Evolutionary conservation across 306 rosid genomes (phyloP).

Genomic region (Castanospermum australe): DNA sequence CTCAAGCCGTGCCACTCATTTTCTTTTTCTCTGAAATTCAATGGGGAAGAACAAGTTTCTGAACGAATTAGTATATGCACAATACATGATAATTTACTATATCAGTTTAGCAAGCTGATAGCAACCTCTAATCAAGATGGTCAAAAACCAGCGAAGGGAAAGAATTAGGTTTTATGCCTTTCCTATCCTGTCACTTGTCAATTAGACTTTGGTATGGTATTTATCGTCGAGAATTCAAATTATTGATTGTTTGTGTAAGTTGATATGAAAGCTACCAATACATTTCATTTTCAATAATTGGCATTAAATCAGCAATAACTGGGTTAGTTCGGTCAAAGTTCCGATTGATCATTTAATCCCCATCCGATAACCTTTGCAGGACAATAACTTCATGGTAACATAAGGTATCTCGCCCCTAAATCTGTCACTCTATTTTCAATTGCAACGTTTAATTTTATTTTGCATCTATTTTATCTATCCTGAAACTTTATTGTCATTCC

Average conservation of each 20-base stretch:
- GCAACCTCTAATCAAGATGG: background rate
- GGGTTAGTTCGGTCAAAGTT: background rate
- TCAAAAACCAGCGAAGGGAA: conserved; percentile 3
- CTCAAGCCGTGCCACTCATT: background rate
- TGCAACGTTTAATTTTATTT: no score
- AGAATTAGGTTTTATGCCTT: background rate
- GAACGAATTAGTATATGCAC: background rate
- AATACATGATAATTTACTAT: background rate
- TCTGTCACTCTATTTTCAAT: no score
- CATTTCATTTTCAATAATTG: background rate
- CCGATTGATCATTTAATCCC: background rate
- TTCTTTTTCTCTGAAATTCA: background rate
- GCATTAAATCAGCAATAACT: background rate
- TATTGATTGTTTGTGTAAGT: background rate
- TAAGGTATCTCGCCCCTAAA: no score
- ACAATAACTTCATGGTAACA: no score
- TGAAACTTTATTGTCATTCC: no score
- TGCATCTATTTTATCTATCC: no score
- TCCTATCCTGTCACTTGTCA: background rate
- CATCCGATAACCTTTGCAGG: background rate
- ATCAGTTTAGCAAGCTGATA: background rate
- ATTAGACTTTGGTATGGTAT: background rate
- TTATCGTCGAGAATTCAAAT: background rate
- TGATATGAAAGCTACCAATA: background rate
- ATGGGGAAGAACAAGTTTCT: background rate